These are phyloP conservation scores for Fusarium cicatricum DNA, from an alignment of 2,329 filamentous ascomycete species.

Conservation along the genomic window DNA sequence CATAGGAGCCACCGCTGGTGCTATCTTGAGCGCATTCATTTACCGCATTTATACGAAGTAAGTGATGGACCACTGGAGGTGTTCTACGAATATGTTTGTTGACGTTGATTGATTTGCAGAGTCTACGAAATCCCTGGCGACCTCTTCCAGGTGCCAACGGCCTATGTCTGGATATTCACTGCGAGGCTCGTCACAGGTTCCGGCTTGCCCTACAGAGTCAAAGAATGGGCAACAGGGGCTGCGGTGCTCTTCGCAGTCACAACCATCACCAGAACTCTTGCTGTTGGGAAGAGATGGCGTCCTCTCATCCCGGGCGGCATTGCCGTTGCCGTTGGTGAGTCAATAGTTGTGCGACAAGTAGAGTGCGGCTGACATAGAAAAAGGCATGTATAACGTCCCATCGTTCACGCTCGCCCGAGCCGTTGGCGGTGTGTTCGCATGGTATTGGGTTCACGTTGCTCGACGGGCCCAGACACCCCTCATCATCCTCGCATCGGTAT, in stretches of 20 bases:
- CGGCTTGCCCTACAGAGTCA: slow-evolving; percentile 84
- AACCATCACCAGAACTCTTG: slow-evolving; percentile 74
- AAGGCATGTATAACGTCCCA: slow-evolving; percentile 96
- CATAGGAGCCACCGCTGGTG: slow-evolving; percentile 86
- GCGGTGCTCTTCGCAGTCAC: slow-evolving; percentile 75
- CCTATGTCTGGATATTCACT: slow-evolving; percentile 97
- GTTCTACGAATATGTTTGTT: not conserved
- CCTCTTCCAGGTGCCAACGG: slow-evolving; percentile 92
- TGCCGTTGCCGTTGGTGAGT: slow-evolving; percentile 85
- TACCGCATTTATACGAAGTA: slow-evolving; percentile 84
- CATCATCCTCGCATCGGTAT: slow-evolving; percentile 82
- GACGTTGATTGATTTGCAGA: slow-evolving; percentile 46
- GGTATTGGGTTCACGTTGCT: slow-evolving; percentile 75
- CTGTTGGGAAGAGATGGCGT: slow-evolving; percentile 69
- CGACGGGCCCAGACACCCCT: slow-evolving; percentile 73
- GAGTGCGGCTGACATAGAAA: slow-evolving; percentile 19
- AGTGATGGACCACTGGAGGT: not conserved
- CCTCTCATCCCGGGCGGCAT: slow-evolving; percentile 88
- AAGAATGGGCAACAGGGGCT: slow-evolving; percentile 79
- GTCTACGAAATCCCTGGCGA: slow-evolving; percentile 91
- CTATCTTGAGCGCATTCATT: slow-evolving; percentile 83
- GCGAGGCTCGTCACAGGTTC: slow-evolving; percentile 91
- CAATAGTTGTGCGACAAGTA: not conserved
- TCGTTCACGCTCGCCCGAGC: slow-evolving; percentile 93
- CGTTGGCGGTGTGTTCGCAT: slow-evolving; percentile 76